Conservation (phyloP, 2,329 filamentous ascomycete species). For the Sporothrix pseudoabietina region DNA sequence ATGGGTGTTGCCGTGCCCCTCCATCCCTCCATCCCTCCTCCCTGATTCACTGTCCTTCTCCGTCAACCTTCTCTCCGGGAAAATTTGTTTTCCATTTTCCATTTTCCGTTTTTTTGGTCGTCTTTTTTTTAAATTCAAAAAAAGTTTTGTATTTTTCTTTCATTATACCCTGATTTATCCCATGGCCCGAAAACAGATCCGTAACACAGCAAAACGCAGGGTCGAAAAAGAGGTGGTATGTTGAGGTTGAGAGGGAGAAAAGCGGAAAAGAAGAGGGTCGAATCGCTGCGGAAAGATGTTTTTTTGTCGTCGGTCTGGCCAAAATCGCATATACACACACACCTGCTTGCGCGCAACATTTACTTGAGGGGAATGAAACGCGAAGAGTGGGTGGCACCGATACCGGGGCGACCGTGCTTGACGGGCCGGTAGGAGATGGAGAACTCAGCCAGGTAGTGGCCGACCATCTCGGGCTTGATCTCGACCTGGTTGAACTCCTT, state of each 20-base stretch:
- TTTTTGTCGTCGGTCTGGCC: slow-evolving; percentile 10
- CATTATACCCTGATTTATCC: slow-evolving; percentile 22
- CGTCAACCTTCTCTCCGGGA: not conserved
- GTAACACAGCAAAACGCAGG: slow-evolving; percentile 8
- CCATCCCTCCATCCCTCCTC: not conserved
- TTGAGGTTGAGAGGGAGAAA: not conserved
- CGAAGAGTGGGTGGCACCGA: slow-evolving; percentile 99
- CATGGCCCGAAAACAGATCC: slow-evolving; percentile 22
- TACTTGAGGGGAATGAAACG: slow-evolving; percentile 99
- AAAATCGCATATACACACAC: not conserved
- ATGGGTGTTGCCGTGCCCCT: not conserved
- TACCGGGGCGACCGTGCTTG: slow-evolving; percentile 99
- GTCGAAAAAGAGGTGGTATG: not conserved
- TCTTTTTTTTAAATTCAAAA: slow-evolving; percentile 6
- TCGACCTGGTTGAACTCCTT: slow-evolving; percentile 99
- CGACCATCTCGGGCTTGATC: slow-evolving; percentile 99
- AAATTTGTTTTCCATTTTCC: slow-evolving; percentile 22
- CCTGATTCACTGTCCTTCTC: not conserved
- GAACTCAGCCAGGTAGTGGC: slow-evolving; percentile 99
- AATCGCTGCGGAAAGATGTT: not conserved
- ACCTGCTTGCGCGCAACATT: slow-evolving; percentile 40
- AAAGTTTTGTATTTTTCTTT: slow-evolving; percentile 16
- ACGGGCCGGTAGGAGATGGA: slow-evolving; percentile 99
- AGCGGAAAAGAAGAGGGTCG: not conserved
- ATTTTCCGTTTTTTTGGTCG: not conserved